Evolutionary conservation across 192 early-diverging fungal genomes (phyloP).

Genomic region (Coemansia sp.): DNA sequence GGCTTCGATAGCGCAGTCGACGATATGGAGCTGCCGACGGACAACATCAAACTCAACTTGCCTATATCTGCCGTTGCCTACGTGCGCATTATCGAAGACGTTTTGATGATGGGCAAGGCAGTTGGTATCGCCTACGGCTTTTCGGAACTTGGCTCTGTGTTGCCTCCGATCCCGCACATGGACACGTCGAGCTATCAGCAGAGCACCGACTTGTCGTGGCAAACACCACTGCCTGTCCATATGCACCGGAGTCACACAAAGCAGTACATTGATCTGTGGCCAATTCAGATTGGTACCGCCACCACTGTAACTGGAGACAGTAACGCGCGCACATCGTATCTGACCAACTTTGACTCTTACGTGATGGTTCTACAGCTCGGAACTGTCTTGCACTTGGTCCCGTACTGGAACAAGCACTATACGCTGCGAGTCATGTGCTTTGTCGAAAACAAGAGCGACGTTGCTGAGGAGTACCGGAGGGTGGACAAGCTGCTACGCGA

Average conservation of each 20-base stretch:
- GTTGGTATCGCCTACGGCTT: conserved; percentile 71
- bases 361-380: conserved; percentile 77
- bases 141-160: conserved; percentile 47
- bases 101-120: conserved; percentile 68
- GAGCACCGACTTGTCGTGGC: not conserved
- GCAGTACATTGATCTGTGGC: conserved; percentile 75
- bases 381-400: conserved; percentile 71
- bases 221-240: conserved; percentile 1
- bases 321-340: conserved; percentile 29
- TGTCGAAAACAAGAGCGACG: conserved; percentile 68
- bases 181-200: not conserved
- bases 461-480: conserved; percentile 62
- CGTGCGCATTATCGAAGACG: conserved; percentile 73
- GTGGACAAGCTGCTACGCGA: conserved; percentile 61
- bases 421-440: conserved; percentile 67
- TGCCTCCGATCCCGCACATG: conserved; percentile 9
- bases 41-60: conserved; percentile 60
- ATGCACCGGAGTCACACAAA: conserved; percentile 1
- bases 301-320: conserved; percentile 22
- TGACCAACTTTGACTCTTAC: conserved; percentile 69
- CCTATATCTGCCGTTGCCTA: conserved; percentile 64
- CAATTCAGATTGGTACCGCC: conserved; percentile 63
- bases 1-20: not conserved
- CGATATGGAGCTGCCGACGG: conserved; percentile 57
- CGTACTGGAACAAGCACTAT: conserved; percentile 67